Conservation (phyloP, 1,139 yeast species). For the Hyphopichia buzzinii region DNA sequence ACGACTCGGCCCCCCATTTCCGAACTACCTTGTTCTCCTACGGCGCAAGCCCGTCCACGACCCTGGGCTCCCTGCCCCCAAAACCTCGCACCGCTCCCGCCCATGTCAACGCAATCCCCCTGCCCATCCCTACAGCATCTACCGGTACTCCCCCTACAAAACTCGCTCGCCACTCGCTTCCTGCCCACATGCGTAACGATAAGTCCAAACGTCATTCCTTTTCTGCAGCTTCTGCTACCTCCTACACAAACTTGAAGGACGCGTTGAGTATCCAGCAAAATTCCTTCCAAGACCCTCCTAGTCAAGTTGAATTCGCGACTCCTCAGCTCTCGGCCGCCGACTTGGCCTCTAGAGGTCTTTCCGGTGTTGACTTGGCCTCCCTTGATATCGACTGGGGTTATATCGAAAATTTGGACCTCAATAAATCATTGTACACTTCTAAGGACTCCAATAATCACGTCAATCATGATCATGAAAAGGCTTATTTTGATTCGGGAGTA, state of each 20-base stretch:
- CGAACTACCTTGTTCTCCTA: constrained; percentile 21
- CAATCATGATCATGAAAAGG: background rate
- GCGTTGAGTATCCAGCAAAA: constrained; percentile 29
- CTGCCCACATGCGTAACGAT: constrained; percentile 4
- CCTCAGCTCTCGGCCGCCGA: constrained; percentile 57
- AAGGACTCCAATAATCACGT: constrained; percentile 1
- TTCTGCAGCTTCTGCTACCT: constrained; percentile 71
- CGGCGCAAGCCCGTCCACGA: constrained; percentile 8
- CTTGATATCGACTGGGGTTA: constrained; percentile 36
- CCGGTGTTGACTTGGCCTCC: constrained; percentile 24
- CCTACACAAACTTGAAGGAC: constrained; percentile 60
- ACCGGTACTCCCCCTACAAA: constrained; percentile 23
- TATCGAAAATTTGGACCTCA: constrained; percentile 30
- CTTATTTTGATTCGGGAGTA: constrained; percentile 9
- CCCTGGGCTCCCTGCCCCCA: constrained; percentile 24
- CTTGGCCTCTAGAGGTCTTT: constrained; percentile 15
- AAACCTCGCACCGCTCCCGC: constrained; percentile 24
- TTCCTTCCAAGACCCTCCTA: constrained; percentile 42
- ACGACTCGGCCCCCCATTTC: constrained; percentile 16
- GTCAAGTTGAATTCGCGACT: constrained; percentile 74
- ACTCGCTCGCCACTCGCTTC: constrained; percentile 8
- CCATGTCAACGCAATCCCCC: constrained; percentile 14
- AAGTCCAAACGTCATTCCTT: constrained; percentile 27
- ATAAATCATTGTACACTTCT: constrained; percentile 7
- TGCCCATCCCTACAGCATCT: constrained; percentile 23